Evolutionary conservation across 129 eudicot species (phyloP), one percentile per base, ranked within the genome.

Genomic region (Tanacetum coccineum): DNA sequence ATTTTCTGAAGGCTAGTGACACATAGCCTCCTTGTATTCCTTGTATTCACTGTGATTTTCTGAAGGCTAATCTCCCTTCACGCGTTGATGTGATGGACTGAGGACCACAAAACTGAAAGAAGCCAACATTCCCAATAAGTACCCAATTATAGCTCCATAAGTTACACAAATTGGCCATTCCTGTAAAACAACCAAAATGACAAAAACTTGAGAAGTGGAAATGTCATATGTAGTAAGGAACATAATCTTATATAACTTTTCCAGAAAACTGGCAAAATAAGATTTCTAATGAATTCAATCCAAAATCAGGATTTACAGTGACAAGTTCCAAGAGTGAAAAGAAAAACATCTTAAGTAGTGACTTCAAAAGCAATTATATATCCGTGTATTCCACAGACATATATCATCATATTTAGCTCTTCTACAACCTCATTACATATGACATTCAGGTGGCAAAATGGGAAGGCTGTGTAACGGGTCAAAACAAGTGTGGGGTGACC

Each of bases 141-240:
- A 89, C 54, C 96, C 96, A 14, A 73, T 67, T 10, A 83, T 64
- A 69, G 89, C 95, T 57, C 96, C 96, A 78, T 81, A 89, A 22
- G 79, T 86, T 62, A 89, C 96, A 73, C 90, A 81, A 73, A 89
- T 76, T 64, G 96, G 96, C 93, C 93, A 89, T 60, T 89, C 96
- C 96, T 89, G 77, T 78, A 63, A 21, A 57, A 12, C 18, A 48
- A 67, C 51, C 36, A 18, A 36, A 2, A 63, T 30, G 15, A 63
- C 12, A 9, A 49, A 10, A 13, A 48, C 18, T 49, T 15, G 18
- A 15, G 54, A n/a, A 22, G 22, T 59, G 47, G 17, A 17, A 30
- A 57, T 12, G 40, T 20, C 30, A 3, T 12, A 14, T 9, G 3
- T 56, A 22, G 39, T 3, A 20, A 56, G 5, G 61, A 21, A 13